phyloP scores from a whole-genome alignment of 2,329 filamentous ascomycete species.

The Aspergillus floridensis region DNA sequence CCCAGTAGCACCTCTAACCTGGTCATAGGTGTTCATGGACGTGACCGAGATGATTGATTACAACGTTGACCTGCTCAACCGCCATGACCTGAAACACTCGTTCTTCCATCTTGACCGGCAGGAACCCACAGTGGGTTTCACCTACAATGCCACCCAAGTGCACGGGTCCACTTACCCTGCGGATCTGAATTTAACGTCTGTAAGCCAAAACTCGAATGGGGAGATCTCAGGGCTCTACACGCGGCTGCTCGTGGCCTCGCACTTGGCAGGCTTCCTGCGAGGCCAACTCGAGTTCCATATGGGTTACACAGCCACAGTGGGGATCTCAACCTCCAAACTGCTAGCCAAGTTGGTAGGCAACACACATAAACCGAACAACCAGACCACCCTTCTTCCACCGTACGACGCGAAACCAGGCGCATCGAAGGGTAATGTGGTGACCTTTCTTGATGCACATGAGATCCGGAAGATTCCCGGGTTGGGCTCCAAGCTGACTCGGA shows the following conservation, averaged over 20 bases:
- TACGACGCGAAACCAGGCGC: slow-evolving; percentile 39
- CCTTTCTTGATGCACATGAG: slow-evolving; percentile 72
- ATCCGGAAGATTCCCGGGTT: slow-evolving; percentile 83
- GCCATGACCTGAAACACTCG: slow-evolving; percentile 60
- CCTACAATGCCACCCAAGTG: slow-evolving; percentile 68
- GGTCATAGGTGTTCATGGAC: slow-evolving; percentile 63
- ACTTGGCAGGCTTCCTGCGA: slow-evolving; percentile 74
- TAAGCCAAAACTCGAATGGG: slow-evolving; percentile 22
- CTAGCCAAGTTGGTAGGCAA: slow-evolving; percentile 82
- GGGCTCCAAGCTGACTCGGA: slow-evolving; percentile 72
- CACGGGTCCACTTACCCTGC: slow-evolving; percentile 62
- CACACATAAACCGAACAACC: slow-evolving; percentile 79
- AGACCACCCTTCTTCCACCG: slow-evolving; percentile 77
- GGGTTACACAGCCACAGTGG: slow-evolving; percentile 84
- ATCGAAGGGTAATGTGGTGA: slow-evolving; percentile 52
- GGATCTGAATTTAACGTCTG: slow-evolving; percentile 3
- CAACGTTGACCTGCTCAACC: slow-evolving; percentile 71
- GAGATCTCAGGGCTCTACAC: slow-evolving; percentile 43
- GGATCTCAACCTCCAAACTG: slow-evolving; percentile 82
- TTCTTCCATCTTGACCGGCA: slow-evolving; percentile 75
- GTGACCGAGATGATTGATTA: slow-evolving; percentile 83
- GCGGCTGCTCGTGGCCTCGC: slow-evolving; percentile 73
- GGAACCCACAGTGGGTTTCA: slow-evolving; percentile 78
- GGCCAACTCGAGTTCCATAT: slow-evolving; percentile 68
- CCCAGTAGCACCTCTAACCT: not conserved